A percentile compares a stretch with the other conserved stretches of the same genome.
Evolutionary conservation across 345 rosid species (phyloP).

Genomic region (Aegle marmelos): DNA sequence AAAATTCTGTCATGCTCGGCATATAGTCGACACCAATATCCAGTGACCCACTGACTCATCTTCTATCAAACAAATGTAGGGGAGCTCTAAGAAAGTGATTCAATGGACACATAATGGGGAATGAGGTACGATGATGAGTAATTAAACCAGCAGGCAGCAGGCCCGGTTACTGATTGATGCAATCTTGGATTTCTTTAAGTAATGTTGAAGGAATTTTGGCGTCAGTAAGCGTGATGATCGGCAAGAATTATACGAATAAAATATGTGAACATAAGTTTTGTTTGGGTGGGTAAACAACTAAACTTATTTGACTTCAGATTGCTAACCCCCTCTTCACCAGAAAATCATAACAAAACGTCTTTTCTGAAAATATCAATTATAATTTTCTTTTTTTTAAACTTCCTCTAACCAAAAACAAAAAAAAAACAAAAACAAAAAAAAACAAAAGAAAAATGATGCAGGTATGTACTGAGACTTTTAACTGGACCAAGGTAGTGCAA

Average conservation of each 20-base stretch:
- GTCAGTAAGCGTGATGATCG: conserved; percentile 24
- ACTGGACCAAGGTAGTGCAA: no score
- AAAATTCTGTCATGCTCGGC: background rate
- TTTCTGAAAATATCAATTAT: no score
- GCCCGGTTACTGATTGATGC: background rate
- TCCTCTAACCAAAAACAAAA: no score
- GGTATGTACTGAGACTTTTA: no score
- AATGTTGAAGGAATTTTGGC: conserved; percentile 10
- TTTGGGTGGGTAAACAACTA: background rate
- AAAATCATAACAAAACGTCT: background rate
- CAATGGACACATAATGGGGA: background rate
- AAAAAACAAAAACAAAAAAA: no score
- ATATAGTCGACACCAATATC: no score
- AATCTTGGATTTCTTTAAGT: conserved; percentile 10
- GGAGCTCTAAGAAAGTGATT: background rate
- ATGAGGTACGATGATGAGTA: background rate
- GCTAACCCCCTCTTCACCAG: background rate
- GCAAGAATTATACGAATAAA: background rate
- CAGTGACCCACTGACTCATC: background rate
- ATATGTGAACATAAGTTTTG: background rate
- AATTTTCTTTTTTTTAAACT: no score
- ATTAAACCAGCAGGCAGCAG: background rate
- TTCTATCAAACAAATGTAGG: background rate
- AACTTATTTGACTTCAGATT: conserved; percentile 9
- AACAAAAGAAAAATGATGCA: no score